Evolutionary conservation across 2,329 filamentous ascomycete species (phyloP), one percentile per base, ranked within the genome.

Genomic region (Verticillium zaregamsianum): DNA sequence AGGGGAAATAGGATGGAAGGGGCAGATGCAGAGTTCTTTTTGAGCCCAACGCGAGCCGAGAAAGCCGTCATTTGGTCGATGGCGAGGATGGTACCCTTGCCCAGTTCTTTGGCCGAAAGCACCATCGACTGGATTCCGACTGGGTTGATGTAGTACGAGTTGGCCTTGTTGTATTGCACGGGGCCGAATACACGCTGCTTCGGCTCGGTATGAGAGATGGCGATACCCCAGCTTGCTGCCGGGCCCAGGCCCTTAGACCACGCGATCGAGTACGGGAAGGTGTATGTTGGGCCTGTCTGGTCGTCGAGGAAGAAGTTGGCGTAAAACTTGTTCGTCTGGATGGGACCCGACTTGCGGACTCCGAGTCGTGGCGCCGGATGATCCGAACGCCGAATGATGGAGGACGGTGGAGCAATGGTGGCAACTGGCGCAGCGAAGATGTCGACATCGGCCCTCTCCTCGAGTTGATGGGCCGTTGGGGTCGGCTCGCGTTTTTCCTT

Each of bases 41-140:
- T 79, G 31, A 96, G 77, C 55, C 90, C 88, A 58, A 90, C 83
- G 66, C 90, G 86, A 37, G 72, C 81, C 58, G 75, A 86, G 68
- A 74, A 86, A 58, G 76, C 83, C 66, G 75, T 85, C 66, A 78
- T 68, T 63, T 72, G 72, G 67, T 80, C 75, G 4, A 68, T 78
- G 2, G 80, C 81, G 40, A 86, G 68, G 2, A 76, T 72, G 0
- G 88, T 90, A 4, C 74, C 78, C 1, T 73, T 66, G 8, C 79
- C 82, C 12, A 96, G 80, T 69, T 93, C 90, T 1, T 75, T 72
- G 0, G 91, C 91, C 0, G 90, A 92, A 8, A 96, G 74, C n/a
- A 90, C 82, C 8, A 96, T 69, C 1, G 88, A 89, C 67, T 92
- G 88, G 1, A 63, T 64, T 12, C 88, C 88, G 32, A 91, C 77